These are phyloP conservation scores for Trichoderma simmonsii DNA, from an alignment of 2,329 filamentous ascomycete genomes.

Conservation along the genomic window DNA sequence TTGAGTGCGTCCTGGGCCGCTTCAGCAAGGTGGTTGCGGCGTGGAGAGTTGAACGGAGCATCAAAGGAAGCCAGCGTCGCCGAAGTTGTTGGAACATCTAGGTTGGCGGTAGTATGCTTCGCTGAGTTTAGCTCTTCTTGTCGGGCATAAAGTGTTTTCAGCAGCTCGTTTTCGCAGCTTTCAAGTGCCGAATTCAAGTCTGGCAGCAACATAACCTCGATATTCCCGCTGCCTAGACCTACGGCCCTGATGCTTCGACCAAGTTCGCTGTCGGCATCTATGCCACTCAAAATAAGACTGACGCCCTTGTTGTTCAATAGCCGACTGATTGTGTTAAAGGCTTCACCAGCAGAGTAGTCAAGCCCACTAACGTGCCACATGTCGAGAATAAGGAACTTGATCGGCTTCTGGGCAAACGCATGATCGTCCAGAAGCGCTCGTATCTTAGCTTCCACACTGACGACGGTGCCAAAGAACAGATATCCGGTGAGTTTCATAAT, in stretches of 20 bases:
- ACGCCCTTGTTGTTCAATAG: slow-evolving; percentile 75
- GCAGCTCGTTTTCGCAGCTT: slow-evolving; percentile 88
- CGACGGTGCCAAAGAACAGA: slow-evolving; percentile 98
- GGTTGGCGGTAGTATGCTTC: slow-evolving; percentile 42
- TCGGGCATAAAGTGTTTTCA: slow-evolving; percentile 73
- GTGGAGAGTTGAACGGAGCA: slow-evolving; percentile 68
- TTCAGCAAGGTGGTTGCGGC: slow-evolving; percentile 71
- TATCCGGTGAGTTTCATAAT: slow-evolving; percentile 91
- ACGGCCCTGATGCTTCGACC: slow-evolving; percentile 79
- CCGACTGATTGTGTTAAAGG: slow-evolving; percentile 87
- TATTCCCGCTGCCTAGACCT: slow-evolving; percentile 70
- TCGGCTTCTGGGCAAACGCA: slow-evolving; percentile 71
- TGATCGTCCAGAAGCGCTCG: slow-evolving; percentile 79
- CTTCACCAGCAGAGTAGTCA: slow-evolving; percentile 94
- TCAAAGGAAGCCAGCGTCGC: slow-evolving; percentile 36
- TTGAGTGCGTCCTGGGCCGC: slow-evolving; percentile 74
- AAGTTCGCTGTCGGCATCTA: slow-evolving; percentile 71
- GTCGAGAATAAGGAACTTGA: slow-evolving; percentile 87
- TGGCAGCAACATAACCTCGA: slow-evolving; percentile 76
- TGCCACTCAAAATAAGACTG: slow-evolving; percentile 76
- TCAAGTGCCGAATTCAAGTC: slow-evolving; percentile 92
- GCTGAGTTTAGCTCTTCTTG: slow-evolving; percentile 58
- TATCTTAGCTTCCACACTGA: slow-evolving; percentile 88
- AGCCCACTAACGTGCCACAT: slow-evolving; percentile 85
- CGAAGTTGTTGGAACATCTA: slow-evolving; percentile 46